Evolutionary conservation across 441 rosid species (phyloP).

Genomic region (Adansonia rubrostipa): DNA sequence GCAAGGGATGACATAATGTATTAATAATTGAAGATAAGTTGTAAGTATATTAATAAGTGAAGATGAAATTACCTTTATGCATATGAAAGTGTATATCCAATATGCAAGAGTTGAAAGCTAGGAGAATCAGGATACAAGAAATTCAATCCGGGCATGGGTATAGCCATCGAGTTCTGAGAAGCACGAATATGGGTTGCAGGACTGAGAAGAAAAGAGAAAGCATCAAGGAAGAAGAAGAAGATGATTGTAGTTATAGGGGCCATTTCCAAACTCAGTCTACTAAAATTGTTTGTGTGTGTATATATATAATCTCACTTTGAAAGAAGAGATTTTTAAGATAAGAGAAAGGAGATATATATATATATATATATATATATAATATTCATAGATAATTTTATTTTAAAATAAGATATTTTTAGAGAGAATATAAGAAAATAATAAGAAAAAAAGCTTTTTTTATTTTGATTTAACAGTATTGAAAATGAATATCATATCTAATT

Average conservation of each 20-base stretch:
- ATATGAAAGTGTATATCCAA: neutral
- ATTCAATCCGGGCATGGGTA: neutral
- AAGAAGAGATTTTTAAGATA: too few relatives aligned
- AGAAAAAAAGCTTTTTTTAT: too few relatives aligned
- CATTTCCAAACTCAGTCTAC: neutral
- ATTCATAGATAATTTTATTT: too few relatives aligned
- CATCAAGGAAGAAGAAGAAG: constrained; percentile 24
- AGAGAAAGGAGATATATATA: neutral
- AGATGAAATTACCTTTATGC: neutral
- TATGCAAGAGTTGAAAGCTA: neutral
- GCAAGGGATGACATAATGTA: too few relatives aligned
- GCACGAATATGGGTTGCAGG: neutral
- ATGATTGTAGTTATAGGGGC: constrained; percentile 10
- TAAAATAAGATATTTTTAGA: too few relatives aligned
- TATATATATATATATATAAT: too few relatives aligned
- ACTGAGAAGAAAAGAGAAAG: constrained; percentile 6
- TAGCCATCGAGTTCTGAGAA: neutral
- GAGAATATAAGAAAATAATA: too few relatives aligned
- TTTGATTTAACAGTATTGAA: too few relatives aligned
- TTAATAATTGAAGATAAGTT: too few relatives aligned
- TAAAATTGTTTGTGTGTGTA: neutral
- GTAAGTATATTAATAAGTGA: too few relatives aligned
- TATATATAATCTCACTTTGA: too few relatives aligned
- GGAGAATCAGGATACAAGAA: neutral
- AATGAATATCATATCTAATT: too few relatives aligned